These are phyloP conservation scores for Lecanoromycetidae sp. DNA, from an alignment of 2,329 filamentous ascomycete genomes.

Conservation along the genomic window DNA sequence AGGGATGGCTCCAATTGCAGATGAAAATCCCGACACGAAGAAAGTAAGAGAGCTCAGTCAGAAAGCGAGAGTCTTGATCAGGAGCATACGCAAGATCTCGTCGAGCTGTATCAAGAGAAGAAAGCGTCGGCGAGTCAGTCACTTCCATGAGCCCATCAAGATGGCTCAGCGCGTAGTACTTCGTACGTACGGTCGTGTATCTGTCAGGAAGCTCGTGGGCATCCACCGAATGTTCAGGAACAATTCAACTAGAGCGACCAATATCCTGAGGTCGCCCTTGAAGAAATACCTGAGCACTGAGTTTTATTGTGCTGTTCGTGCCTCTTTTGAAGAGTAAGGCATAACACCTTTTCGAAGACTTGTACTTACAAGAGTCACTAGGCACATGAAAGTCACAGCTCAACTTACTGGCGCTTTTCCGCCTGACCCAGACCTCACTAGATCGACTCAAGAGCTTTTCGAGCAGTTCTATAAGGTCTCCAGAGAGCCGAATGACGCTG, in stretches of 20 bases:
- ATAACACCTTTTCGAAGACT: too few species aligned
- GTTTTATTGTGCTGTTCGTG: background rate
- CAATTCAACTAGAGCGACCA: background rate
- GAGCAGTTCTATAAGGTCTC: background rate
- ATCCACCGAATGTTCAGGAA: conserved; percentile 1
- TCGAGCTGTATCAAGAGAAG: background rate
- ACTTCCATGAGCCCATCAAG: background rate
- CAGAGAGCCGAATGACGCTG: background rate
- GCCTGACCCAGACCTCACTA: background rate
- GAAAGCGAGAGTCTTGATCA: background rate
- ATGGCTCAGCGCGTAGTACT: background rate
- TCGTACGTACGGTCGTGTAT: background rate
- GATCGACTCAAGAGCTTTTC: conserved; percentile 1
- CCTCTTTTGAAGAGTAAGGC: conserved; percentile 4
- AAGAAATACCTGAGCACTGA: background rate
- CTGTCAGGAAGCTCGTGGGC: background rate
- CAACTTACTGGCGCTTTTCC: conserved; percentile 2
- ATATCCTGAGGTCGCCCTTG: background rate
- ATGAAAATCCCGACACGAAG: too few species aligned
- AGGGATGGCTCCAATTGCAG: too few species aligned
- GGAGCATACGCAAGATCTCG: background rate
- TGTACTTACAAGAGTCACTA: background rate
- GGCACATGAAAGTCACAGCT: background rate
- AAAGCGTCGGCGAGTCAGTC: background rate
- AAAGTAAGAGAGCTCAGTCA: too few species aligned